phyloP scores from a whole-genome alignment of 2,329 filamentous ascomycete species.

The Trichoderma brevicompactum region DNA sequence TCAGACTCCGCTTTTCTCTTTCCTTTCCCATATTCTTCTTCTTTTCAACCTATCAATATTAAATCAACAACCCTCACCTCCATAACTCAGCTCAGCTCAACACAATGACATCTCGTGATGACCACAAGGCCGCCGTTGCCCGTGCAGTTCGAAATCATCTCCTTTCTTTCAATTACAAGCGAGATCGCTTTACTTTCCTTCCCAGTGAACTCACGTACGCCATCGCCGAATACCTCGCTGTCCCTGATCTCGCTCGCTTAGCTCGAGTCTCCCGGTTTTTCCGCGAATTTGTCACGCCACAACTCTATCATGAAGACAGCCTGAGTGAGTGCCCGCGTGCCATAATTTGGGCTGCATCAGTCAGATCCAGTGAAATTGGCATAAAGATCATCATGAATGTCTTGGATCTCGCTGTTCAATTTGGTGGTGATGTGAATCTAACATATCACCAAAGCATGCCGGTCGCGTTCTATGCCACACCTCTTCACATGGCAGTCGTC shows the following conservation, averaged over 20 bases:
- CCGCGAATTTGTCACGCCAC: neutral
- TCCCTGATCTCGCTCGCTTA: neutral
- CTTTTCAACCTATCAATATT: too few species aligned
- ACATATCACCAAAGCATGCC: too few species aligned
- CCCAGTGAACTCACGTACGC: neutral
- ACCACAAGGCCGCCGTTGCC: neutral
- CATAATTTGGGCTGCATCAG: constrained; percentile 4
- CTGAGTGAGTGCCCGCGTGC: neutral
- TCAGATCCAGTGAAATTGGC: too few species aligned
- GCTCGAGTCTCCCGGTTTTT: neutral
- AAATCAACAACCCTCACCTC: too few species aligned
- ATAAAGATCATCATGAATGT: neutral
- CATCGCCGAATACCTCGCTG: neutral
- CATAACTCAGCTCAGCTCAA: neutral
- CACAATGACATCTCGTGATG: neutral
- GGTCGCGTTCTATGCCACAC: neutral
- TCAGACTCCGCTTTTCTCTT: neutral
- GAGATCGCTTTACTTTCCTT: neutral
- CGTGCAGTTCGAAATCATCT: too few species aligned
- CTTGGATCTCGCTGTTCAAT: neutral
- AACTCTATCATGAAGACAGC: neutral
- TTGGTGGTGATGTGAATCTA: neutral
- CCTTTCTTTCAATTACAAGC: neutral
- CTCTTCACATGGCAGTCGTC: constrained; percentile 7
- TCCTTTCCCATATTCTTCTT: neutral